Evolutionary conservation across 345 rosid genomes (phyloP).

Genomic region (Gynandropsis gynandra): DNA sequence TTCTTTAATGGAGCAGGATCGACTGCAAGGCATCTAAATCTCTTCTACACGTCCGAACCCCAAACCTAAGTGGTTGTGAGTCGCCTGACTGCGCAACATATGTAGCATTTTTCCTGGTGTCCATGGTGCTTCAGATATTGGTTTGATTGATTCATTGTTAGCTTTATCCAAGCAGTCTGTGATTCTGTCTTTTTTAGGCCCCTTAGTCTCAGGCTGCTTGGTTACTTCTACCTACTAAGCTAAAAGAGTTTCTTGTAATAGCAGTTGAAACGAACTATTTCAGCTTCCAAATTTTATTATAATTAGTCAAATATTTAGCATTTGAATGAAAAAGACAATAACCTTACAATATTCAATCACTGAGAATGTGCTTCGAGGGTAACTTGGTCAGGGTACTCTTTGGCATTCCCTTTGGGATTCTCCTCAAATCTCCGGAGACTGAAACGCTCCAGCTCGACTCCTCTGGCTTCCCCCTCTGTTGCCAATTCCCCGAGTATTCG

Average conservation of each 20-base stretch:
- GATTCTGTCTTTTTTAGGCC: slow-evolving; percentile 29
- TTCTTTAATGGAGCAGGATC: neutral
- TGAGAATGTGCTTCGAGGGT: slow-evolving; percentile 4
- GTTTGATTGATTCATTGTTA: slow-evolving; percentile 32
- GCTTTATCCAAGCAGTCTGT: slow-evolving; percentile 32
- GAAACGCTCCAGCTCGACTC: slow-evolving; percentile 45
- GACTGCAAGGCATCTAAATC: too few relatives aligned
- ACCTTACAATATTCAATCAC: too few relatives aligned
- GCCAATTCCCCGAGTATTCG: slow-evolving; percentile 65
- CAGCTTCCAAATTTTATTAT: too few relatives aligned
- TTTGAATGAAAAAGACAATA: too few relatives aligned
- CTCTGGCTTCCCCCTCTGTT: slow-evolving; percentile 34
- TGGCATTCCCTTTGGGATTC: slow-evolving; percentile 54
- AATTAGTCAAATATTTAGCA: too few relatives aligned
- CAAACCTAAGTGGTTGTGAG: too few relatives aligned
- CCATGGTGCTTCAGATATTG: neutral
- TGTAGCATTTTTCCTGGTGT: too few relatives aligned
- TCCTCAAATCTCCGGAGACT: slow-evolving; percentile 49
- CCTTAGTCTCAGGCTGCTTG: slow-evolving; percentile 37
- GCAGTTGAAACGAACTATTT: too few relatives aligned
- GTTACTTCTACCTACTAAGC: slow-evolving; percentile 28
- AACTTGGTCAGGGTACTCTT: slow-evolving; percentile 50
- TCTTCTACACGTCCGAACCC: too few relatives aligned
- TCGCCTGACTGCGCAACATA: too few relatives aligned
- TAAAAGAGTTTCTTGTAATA: neutral